Percentiles rank a stretch among this genome's conserved stretches.
Conservation (phyloP, 768 basidiomycete genomes). For the Lepiota brunneoincarnata region DNA sequence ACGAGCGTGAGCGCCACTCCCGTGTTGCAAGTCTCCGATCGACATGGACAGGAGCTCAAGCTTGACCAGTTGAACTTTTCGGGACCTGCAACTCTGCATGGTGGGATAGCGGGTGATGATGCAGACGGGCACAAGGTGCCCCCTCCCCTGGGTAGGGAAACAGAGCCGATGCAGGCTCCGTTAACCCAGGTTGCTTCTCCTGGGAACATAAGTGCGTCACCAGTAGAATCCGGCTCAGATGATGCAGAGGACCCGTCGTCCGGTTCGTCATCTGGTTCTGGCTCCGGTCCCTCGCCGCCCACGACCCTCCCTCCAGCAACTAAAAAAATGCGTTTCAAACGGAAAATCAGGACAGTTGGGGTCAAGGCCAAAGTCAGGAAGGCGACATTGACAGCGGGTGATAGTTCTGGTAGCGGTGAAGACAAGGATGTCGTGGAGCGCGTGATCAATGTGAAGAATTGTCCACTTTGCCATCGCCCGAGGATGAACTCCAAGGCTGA, state of each 20-base stretch:
- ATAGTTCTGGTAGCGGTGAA: constrained; percentile 6
- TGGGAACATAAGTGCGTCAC: constrained; percentile 12
- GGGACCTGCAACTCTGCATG: constrained; percentile 33
- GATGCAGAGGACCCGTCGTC: constrained; percentile 13
- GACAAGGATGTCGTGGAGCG: constrained; percentile 59
- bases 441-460: constrained; percentile 93
- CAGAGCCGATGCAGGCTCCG: constrained; percentile 47
- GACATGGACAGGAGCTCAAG: constrained; percentile 33
- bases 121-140: constrained; percentile 9
- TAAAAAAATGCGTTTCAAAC: constrained; percentile 16
- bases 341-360: constrained; percentile 16
- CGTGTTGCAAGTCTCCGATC: constrained; percentile 37
- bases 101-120: constrained; percentile 16
- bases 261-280: not conserved
- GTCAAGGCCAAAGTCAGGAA: constrained; percentile 15
- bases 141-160: constrained; percentile 22
- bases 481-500: constrained; percentile 84
- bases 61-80: constrained; percentile 57
- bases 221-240: constrained; percentile 15
- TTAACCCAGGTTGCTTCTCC: constrained; percentile 24
- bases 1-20: constrained; percentile 57
- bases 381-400: not conserved
- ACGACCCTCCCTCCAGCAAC: constrained; percentile 7
- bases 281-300: not conserved
- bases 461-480: constrained; percentile 90